Conservation (phyloP, 163 green algal genomes). For the Scenedesmus sp. region DNA sequence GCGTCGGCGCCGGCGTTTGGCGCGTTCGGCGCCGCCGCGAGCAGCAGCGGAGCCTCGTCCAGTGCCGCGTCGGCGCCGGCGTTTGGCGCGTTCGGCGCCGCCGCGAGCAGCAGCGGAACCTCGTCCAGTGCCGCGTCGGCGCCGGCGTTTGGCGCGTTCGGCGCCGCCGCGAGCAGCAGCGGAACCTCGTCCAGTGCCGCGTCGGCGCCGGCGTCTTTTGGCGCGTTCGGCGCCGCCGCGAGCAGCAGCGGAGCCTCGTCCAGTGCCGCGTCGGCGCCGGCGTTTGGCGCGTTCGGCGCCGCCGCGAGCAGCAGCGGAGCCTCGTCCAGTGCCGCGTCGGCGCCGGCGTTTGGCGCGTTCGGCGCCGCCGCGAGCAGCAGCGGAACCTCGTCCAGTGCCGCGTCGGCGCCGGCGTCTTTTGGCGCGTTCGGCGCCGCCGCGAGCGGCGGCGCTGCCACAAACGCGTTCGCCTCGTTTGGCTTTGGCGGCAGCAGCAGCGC, state of each 20-base stretch:
- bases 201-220: not conserved
- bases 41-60: too few relatives aligned
- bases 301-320: too few relatives aligned
- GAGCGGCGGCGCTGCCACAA: not conserved
- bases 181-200: not conserved
- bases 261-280: not conserved
- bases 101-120: conserved; percentile 12
- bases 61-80: conserved; percentile 7
- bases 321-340: not conserved
- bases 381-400: not conserved
- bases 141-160: not conserved
- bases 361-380: conserved; percentile 7
- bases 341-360: not conserved
- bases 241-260: not conserved
- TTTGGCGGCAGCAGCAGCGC: conserved; percentile 25
- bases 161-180: not conserved
- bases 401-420: not conserved
- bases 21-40: conserved; percentile 1
- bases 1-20: not conserved
- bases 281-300: not conserved
- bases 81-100: not conserved
- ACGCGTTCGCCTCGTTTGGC: not conserved
- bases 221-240: not conserved
- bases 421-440: not conserved
- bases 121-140: not conserved